phyloP scores from a whole-genome alignment of 2,329 filamentous ascomycete genomes.

The Alternaria gansuensis region DNA sequence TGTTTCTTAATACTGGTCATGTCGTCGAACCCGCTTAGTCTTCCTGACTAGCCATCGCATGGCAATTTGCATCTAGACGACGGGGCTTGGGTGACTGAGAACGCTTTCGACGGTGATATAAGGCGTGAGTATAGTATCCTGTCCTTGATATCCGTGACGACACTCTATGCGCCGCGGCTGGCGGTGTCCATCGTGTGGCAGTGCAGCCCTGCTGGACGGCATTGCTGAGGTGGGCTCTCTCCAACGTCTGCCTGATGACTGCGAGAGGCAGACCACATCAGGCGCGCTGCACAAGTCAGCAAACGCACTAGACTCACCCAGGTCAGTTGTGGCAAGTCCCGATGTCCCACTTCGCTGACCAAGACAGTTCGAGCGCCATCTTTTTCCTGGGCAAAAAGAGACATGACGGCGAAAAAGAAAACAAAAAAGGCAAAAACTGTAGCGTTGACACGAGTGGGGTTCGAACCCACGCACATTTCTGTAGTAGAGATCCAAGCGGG shows the following conservation, averaged over 20 bases:
- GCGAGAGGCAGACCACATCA: not conserved
- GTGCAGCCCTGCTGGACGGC: no score
- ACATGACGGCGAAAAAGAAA: not conserved
- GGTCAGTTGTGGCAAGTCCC: no score
- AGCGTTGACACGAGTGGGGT: conserved; percentile 40
- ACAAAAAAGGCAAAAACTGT: conserved; percentile 12
- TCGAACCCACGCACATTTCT: conserved; percentile 48
- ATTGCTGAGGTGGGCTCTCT: no score
- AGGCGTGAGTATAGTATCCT: not conserved
- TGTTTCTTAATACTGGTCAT: not conserved
- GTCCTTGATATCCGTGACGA: no score
- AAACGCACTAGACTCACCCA: no score
- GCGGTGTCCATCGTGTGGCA: no score
- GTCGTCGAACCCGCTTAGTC: not conserved
- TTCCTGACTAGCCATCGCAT: not conserved
- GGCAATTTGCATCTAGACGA: not conserved
- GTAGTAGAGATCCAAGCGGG: conserved; percentile 39
- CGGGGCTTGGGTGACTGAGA: not conserved
- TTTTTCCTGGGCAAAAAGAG: not conserved
- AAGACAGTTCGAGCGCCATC: no score
- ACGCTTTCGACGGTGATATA: not conserved
- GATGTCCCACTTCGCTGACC: no score
- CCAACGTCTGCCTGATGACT: no score
- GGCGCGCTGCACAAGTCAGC: not conserved
- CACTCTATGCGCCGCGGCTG: no score